phyloP scores from a whole-genome alignment of 1,284 basidiomycete genomes.

The Tylopilus microsporus region DNA sequence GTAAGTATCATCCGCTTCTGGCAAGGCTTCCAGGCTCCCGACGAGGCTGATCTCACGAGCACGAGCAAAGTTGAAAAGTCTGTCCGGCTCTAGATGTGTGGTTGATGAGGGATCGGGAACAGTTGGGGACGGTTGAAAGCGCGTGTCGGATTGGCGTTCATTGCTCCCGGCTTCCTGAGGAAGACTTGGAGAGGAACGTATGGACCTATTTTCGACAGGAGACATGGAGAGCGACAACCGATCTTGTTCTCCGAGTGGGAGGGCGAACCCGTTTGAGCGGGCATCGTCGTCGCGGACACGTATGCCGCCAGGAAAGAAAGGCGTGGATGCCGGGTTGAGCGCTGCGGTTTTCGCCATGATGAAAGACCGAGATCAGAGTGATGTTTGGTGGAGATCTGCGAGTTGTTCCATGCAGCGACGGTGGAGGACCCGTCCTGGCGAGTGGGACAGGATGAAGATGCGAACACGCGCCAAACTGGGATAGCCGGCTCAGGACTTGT shows the following conservation, averaged over 20 bases:
- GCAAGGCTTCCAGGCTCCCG: slow-evolving; percentile 48
- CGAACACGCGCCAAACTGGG: too few species aligned
- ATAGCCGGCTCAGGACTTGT: too few species aligned
- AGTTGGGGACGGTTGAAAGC: slow-evolving; percentile 33
- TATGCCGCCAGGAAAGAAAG: slow-evolving; percentile 71
- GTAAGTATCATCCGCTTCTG: slow-evolving; percentile 50
- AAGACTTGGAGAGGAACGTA: slow-evolving; percentile 67
- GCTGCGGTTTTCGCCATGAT: slow-evolving; percentile 67
- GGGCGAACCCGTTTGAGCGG: slow-evolving; percentile 38
- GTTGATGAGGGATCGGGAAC: slow-evolving; percentile 44
- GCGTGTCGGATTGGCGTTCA: slow-evolving; percentile 24
- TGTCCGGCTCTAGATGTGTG: slow-evolving; percentile 44
- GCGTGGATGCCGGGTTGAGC: slow-evolving; percentile 74
- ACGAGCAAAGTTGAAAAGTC: slow-evolving; percentile 39
- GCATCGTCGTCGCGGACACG: slow-evolving; percentile 53
- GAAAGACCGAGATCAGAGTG: neutral
- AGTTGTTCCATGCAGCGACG: too few species aligned
- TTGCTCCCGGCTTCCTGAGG: slow-evolving; percentile 34
- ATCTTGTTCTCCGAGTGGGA: slow-evolving; percentile 52
- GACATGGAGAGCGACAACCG: slow-evolving; percentile 53
- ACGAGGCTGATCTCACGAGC: slow-evolving; percentile 49
- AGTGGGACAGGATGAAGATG: too few species aligned
- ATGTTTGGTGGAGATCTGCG: too few species aligned
- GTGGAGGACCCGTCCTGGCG: too few species aligned
- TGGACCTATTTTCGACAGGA: slow-evolving; percentile 51